A percentile compares a stretch with the other conserved stretches of the same genome.
These are phyloP conservation scores for Solanum etuberosum DNA, from an alignment of 257 asterid species.

Conservation along the genomic window DNA sequence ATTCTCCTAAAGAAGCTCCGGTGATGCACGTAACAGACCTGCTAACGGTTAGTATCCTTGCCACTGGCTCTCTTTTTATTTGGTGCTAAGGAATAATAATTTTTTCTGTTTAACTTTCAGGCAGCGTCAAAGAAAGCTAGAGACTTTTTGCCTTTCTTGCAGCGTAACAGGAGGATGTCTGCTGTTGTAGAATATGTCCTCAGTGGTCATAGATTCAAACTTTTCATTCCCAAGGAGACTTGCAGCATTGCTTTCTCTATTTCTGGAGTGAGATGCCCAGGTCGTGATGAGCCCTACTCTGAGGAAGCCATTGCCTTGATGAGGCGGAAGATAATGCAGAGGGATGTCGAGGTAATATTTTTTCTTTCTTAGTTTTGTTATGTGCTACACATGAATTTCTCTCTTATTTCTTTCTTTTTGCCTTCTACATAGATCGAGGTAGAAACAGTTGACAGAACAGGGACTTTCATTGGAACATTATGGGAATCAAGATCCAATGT, in stretches of 20 bases:
- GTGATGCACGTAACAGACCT: slow-evolving; percentile 77
- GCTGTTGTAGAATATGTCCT: slow-evolving; percentile 92
- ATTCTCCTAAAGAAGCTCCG: slow-evolving; percentile 86
- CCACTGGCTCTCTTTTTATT: not conserved
- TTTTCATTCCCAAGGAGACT: slow-evolving; percentile 86
- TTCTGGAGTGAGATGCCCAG: slow-evolving; percentile 98
- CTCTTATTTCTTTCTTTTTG: not conserved
- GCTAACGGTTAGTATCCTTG: slow-evolving; percentile 50
- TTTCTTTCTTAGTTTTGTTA: not conserved
- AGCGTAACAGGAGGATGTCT: slow-evolving; percentile 77
- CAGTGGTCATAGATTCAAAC: slow-evolving; percentile 89
- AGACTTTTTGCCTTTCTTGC: slow-evolving; percentile 88
- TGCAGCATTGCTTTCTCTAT: slow-evolving; percentile 86
- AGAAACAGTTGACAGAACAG: slow-evolving; percentile 93
- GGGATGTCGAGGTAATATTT: slow-evolving; percentile 82
- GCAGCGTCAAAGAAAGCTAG: slow-evolving; percentile 73
- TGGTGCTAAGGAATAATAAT: not conserved
- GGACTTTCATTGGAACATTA: slow-evolving; percentile 86
- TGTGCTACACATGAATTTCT: not conserved
- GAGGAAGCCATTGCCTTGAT: slow-evolving; percentile 94
- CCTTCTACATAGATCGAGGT: slow-evolving; percentile 57
- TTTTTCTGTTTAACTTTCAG: slow-evolving; percentile 12
- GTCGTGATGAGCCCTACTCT: slow-evolving; percentile 83
- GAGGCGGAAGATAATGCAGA: slow-evolving; percentile 98
- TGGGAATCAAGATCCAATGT: slow-evolving; percentile 82